Conservation (phyloP, 2,329 filamentous ascomycete species). For the Alternaria arborescens region DNA sequence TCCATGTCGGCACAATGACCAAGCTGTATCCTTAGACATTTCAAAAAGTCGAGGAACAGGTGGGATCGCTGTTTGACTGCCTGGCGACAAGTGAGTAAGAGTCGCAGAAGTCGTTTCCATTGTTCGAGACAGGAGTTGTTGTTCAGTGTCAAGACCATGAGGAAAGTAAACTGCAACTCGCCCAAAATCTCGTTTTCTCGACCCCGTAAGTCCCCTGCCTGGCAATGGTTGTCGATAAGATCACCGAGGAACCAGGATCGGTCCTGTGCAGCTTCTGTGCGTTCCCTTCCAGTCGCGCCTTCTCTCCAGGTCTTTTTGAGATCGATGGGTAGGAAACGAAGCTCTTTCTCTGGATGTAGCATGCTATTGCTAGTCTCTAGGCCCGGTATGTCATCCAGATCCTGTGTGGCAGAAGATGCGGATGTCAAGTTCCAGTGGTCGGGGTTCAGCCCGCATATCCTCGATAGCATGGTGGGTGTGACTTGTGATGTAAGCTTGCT, state of each 20-base stretch:
- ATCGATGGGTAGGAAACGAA: conserved; percentile 66
- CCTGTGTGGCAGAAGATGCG: conserved; percentile 63
- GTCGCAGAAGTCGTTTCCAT: conserved; percentile 67
- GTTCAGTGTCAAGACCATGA: conserved; percentile 70
- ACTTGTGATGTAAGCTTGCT: conserved; percentile 60
- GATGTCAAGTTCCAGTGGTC: conserved; percentile 66
- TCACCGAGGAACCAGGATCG: conserved; percentile 68
- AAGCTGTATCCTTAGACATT: conserved; percentile 62
- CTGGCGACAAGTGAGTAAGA: conserved; percentile 65
- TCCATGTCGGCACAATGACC: conserved; percentile 66
- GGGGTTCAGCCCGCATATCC: conserved; percentile 58
- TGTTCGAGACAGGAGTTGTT: conserved; percentile 73
- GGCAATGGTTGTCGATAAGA: conserved; percentile 57
- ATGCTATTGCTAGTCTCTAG: conserved; percentile 50
- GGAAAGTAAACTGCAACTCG: conserved; percentile 69
- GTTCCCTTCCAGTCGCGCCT: conserved; percentile 67
- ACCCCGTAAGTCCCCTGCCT: conserved; percentile 33
- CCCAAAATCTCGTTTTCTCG: conserved; percentile 57
- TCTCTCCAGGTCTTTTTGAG: conserved; percentile 69
- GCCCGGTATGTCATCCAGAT: conserved; percentile 68
- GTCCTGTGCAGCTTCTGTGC: conserved; percentile 69
- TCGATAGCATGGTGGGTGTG: conserved; percentile 57
- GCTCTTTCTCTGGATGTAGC: conserved; percentile 49
- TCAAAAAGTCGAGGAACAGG: conserved; percentile 63
- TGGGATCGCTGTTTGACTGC: conserved; percentile 59